These are phyloP conservation scores for Stentor coeruleus DNA, from an alignment of 73 alveolate species.

Conservation along the genomic window DNA sequence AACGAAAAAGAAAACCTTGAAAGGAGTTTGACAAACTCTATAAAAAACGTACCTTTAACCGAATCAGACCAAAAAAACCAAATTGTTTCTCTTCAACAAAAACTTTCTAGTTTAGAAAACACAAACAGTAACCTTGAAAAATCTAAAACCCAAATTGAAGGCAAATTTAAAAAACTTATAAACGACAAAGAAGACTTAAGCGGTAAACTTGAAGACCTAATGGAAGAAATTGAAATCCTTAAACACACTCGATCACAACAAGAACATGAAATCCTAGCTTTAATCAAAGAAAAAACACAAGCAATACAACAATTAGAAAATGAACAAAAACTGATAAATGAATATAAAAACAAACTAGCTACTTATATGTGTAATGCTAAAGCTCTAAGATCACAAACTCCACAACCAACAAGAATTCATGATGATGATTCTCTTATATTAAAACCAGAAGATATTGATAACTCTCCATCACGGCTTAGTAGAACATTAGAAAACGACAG, in stretches of 20 bases:
- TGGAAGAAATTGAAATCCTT: neutral
- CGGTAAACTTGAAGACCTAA: neutral
- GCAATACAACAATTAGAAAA: too few relatives aligned
- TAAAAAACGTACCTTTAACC: neutral
- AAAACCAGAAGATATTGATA: neutral
- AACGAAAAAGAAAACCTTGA: neutral
- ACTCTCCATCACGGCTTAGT: neutral
- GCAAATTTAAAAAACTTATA: too few relatives aligned
- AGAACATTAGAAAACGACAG: neutral
- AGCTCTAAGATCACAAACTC: neutral
- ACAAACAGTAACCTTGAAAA: neutral
- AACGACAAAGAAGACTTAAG: neutral
- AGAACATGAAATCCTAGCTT: neutral
- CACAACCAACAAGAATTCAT: neutral
- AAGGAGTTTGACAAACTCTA: neutral
- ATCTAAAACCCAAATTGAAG: neutral
- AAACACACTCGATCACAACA: neutral
- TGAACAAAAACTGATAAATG: neutral
- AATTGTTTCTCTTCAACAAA: neutral
- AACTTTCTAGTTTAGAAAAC: neutral
- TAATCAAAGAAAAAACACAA: neutral
- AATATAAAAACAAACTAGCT: neutral
- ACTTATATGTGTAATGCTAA: neutral
- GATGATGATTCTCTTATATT: too few relatives aligned
- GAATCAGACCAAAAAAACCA: too few relatives aligned